Conservation (phyloP, 2,329 filamentous ascomycete genomes). For the Aspergillus flavus region DNA sequence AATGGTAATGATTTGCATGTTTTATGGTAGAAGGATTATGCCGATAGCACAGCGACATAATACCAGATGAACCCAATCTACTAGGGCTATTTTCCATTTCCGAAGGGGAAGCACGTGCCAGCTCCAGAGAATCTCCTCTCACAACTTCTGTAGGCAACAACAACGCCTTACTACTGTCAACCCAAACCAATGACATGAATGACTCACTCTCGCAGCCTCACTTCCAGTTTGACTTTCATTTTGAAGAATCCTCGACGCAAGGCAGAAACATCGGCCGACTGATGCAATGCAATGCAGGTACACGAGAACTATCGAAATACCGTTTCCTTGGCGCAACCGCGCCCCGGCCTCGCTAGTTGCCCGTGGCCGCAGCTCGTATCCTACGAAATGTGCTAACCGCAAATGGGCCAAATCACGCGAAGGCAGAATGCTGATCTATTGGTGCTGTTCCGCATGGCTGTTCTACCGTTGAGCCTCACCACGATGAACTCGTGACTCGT, state of each 20-base stretch:
- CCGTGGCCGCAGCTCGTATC: background rate
- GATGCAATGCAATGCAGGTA: constrained; percentile 1
- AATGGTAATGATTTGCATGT: background rate
- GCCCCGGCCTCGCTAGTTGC: background rate
- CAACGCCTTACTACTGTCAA: background rate
- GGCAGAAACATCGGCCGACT: background rate
- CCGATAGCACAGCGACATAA: background rate
- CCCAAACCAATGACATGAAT: background rate
- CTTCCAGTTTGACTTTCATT: background rate
- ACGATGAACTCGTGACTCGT: background rate
- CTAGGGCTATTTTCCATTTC: background rate
- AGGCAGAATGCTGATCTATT: constrained; percentile 1
- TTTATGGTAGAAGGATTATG: background rate
- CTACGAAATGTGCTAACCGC: background rate
- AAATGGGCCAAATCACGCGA: constrained; percentile 1
- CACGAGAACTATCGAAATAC: background rate
- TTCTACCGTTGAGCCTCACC: background rate
- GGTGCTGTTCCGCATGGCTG: background rate
- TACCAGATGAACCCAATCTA: background rate
- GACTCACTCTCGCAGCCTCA: background rate
- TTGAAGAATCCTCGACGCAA: background rate
- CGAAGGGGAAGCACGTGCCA: background rate
- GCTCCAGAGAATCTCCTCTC: background rate
- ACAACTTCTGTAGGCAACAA: background rate
- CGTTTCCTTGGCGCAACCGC: background rate